A percentile compares a stretch with the other conserved stretches of the same genome.
Evolutionary conservation across 306 rosid species (phyloP).

Genomic region (Corylus avellana): DNA sequence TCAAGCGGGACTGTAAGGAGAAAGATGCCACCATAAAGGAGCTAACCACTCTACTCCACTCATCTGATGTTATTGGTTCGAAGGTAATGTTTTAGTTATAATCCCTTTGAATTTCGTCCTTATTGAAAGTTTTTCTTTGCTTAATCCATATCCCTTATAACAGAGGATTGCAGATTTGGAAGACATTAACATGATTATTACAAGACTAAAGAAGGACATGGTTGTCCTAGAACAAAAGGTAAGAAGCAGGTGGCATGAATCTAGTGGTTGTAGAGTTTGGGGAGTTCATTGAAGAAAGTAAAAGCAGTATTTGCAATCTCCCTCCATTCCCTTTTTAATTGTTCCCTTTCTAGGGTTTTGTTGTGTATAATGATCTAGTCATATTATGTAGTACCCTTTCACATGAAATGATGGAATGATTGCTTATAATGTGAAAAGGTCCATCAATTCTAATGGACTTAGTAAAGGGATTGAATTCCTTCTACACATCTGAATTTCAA

Average conservation of each 20-base stretch:
- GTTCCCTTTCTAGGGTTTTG: not conserved
- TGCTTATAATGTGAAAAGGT: too few relatives aligned
- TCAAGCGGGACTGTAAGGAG: constrained; percentile 72
- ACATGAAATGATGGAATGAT: not conserved
- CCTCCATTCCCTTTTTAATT: not conserved
- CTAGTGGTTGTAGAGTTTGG: not conserved
- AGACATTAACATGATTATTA: constrained; percentile 60
- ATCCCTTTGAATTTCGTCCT: constrained; percentile 21
- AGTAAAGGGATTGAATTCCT: not conserved
- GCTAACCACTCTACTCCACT: constrained; percentile 52
- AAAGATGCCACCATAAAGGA: constrained; percentile 72
- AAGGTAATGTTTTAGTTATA: constrained; percentile 40
- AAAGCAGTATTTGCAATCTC: not conserved
- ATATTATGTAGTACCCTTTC: not conserved
- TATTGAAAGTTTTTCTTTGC: not conserved
- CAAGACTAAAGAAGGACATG: constrained; percentile 78
- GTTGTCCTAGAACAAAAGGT: constrained; percentile 84
- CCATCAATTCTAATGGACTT: too few relatives aligned
- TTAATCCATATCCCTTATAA: constrained; percentile 11
- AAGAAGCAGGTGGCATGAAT: constrained; percentile 4
- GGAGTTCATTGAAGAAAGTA: not conserved
- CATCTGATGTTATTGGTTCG: constrained; percentile 50
- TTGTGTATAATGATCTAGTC: not conserved
- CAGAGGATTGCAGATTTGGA: constrained; percentile 79
- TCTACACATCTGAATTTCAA: not conserved